A percentile compares a stretch with the other conserved stretches of the same genome.
Evolutionary conservation across 169 alveolate genomes (phyloP).

Genomic region (Cryptosporidium viatorum): DNA sequence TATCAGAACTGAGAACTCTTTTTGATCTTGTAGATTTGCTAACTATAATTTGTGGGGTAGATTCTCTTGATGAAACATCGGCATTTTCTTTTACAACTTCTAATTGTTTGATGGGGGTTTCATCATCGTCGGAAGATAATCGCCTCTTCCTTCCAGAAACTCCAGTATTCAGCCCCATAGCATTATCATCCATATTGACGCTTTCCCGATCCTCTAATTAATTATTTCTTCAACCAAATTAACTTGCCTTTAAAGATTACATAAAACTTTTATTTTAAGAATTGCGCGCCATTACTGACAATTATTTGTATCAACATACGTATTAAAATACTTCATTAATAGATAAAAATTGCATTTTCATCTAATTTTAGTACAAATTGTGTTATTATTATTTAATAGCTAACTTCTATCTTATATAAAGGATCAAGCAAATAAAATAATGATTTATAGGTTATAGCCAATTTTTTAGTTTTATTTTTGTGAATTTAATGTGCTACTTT

Average conservation of each 20-base stretch:
- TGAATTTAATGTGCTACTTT: too few relatives aligned
- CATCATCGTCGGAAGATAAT: conserved; percentile 43
- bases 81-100: neutral
- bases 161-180: conserved; percentile 27
- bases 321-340: neutral
- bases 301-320: neutral
- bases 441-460: too few relatives aligned
- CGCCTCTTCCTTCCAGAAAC: conserved; percentile 56
- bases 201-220: neutral
- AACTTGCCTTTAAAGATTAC: neutral
- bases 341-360: neutral
- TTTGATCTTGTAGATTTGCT: conserved; percentile 58
- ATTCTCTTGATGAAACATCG: conserved; percentile 55
- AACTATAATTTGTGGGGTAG: conserved; percentile 54
- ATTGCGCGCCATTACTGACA: neutral
- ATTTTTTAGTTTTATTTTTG: neutral
- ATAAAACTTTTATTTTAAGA: neutral
- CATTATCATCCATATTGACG: conserved; percentile 44
- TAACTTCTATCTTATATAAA: too few relatives aligned
- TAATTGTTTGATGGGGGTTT: neutral
- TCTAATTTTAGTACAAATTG: neutral
- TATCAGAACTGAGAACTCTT: conserved; percentile 51
- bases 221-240: neutral
- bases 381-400: too few relatives aligned
- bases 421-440: too few relatives aligned